These are phyloP conservation scores for Trifolium repens DNA, from an alignment of 306 rosid genomes.

Conservation along the genomic window DNA sequence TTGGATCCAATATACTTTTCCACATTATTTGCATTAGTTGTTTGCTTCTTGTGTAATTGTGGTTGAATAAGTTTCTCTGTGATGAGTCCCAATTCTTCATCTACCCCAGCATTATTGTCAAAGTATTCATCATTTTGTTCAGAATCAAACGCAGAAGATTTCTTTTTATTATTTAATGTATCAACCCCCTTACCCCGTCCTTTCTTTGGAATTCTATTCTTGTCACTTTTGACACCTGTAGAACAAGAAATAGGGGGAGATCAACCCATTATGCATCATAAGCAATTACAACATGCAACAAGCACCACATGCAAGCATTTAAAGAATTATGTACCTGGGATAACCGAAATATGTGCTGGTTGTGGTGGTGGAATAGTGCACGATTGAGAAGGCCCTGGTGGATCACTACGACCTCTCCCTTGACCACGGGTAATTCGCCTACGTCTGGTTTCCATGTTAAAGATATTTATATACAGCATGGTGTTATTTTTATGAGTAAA, in stretches of 20 bases:
- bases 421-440: not conserved
- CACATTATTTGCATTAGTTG: not conserved
- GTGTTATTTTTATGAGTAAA: not conserved
- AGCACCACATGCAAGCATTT: not conserved
- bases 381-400: not conserved
- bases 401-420: not conserved
- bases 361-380: not conserved
- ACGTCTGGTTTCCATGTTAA: not conserved
- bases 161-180: not conserved
- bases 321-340: not conserved
- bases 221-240: constrained; percentile 5
- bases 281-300: not conserved
- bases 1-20: not conserved
- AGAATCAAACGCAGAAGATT: not conserved
- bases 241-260: not conserved
- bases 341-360: not conserved
- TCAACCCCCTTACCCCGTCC: not conserved
- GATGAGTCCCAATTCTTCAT: not conserved
- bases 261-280: not conserved
- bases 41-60: not conserved
- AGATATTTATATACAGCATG: not conserved
- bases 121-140: not conserved
- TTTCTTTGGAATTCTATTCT: not conserved
- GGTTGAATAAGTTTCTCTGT: not conserved
- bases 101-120: not conserved